Conservation (phyloP, 352 stramenopile genomes). For the Globisporangium camurandrum region DNA sequence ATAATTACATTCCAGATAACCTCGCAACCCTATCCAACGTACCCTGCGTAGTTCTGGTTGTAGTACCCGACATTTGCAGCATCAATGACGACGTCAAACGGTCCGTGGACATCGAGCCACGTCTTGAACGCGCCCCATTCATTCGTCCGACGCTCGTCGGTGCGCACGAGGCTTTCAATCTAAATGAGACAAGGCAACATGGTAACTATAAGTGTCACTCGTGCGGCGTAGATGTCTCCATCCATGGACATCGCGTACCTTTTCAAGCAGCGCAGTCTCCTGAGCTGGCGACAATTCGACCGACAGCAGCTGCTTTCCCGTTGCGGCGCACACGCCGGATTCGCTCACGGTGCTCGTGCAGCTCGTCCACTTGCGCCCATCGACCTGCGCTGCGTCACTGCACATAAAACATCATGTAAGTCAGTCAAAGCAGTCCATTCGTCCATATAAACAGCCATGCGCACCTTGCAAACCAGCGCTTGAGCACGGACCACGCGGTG, state of each 20-base stretch:
- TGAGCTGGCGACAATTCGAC: conserved; percentile 48
- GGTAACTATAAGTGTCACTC: not conserved
- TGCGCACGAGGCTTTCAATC: conserved; percentile 75
- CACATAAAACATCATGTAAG: conserved; percentile 1
- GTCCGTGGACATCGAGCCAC: conserved; percentile 60
- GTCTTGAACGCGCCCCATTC: conserved; percentile 83
- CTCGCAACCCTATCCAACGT: conserved; percentile 13
- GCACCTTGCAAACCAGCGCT: conserved; percentile 67
- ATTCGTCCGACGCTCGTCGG: conserved; percentile 51
- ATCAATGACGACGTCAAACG: conserved; percentile 94
- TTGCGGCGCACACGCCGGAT: conserved; percentile 51
- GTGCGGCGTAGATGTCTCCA: not conserved
- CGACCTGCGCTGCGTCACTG: conserved; percentile 54
- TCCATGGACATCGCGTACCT: conserved; percentile 24
- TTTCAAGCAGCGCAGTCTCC: conserved; percentile 41
- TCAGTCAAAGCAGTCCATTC: not conserved
- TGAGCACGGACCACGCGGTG: conserved; percentile 51
- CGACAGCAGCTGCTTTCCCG: conserved; percentile 51
- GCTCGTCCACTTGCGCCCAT: conserved; percentile 51
- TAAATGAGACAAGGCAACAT: conserved; percentile 8
- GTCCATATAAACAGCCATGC: not conserved
- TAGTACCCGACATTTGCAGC: conserved; percentile 98
- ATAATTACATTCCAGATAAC: too few relatives aligned
- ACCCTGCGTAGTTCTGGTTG: conserved; percentile 94
- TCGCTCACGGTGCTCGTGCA: conserved; percentile 42